Percentiles rank a stretch among this genome's conserved stretches.
phyloP scores from a whole-genome alignment of 345 rosid genomes.

The Laguncularia racemosa region DNA sequence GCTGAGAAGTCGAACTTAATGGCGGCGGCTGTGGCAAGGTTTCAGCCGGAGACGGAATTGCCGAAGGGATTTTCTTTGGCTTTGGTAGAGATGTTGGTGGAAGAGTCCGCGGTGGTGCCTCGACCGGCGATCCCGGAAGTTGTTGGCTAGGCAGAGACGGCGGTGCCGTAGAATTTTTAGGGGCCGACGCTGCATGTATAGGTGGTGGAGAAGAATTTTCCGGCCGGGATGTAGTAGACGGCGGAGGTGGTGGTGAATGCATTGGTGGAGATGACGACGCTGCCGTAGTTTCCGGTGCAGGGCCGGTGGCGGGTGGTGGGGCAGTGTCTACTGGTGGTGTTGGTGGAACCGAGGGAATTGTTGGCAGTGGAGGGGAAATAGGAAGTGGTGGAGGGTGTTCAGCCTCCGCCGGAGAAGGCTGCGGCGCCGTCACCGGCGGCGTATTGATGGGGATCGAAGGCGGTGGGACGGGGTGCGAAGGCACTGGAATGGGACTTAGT shows the following conservation, averaged over 20 bases:
- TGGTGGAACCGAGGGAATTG: conserved; percentile 1
- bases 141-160: not conserved
- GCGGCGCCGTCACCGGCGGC: not conserved
- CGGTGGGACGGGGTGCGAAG: no score
- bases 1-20: no score
- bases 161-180: not conserved
- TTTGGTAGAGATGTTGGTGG: conserved; percentile 3
- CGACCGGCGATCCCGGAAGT: no score
- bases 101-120: conserved; percentile 1
- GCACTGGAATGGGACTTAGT: no score
- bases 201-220: not conserved
- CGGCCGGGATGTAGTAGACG: not conserved
- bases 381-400: not conserved
- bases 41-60: conserved; percentile 4
- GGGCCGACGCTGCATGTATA: not conserved
- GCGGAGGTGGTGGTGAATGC: conserved; percentile 2
- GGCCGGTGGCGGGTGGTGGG: conserved; percentile 5
- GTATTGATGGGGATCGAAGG: not conserved
- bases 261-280: conserved; percentile 6
- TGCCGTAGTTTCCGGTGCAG: not conserved
- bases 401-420: not conserved
- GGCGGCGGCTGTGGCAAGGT: not conserved
- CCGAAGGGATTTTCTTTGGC: not conserved
- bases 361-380: conserved; percentile 1
- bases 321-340: not conserved